A percentile compares a stretch with the other conserved stretches of the same genome.
phyloP scores from a whole-genome alignment of 83 land plant genomes.

The Picea abies region DNA sequence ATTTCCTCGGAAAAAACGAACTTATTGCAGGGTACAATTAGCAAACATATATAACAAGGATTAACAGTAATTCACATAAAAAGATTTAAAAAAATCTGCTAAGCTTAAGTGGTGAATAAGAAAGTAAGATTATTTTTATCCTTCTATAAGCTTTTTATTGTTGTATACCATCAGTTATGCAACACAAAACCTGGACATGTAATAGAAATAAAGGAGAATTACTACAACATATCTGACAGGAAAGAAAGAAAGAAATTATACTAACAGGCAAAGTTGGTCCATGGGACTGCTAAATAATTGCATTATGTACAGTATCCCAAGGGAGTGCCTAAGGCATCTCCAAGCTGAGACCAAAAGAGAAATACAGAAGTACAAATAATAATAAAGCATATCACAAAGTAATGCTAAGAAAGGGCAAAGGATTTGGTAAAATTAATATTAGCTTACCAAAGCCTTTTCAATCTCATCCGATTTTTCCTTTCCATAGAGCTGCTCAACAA shows the following conservation, averaged over 20 bases:
- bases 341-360: no score
- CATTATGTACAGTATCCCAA: neutral
- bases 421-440: neutral
- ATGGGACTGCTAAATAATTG: neutral
- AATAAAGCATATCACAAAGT: neutral
- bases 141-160: no score
- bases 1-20: no score
- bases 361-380: constrained; percentile 1
- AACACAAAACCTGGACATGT: neutral
- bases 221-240: neutral
- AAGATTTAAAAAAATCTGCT: no score
- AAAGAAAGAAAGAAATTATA: neutral
- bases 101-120: no score
- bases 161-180: no score
- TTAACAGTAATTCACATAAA: no score
- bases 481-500: constrained; percentile 86
- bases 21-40: no score
- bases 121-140: no score
- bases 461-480: constrained; percentile 51
- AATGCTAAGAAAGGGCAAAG: no score
- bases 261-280: neutral
- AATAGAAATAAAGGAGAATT: neutral
- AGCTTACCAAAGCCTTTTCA: constrained; percentile 67
- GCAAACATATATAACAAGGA: no score
- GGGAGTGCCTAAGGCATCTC: neutral